Conservation (phyloP, 441 rosid species). For the Pelargonium citronellum region DNA sequence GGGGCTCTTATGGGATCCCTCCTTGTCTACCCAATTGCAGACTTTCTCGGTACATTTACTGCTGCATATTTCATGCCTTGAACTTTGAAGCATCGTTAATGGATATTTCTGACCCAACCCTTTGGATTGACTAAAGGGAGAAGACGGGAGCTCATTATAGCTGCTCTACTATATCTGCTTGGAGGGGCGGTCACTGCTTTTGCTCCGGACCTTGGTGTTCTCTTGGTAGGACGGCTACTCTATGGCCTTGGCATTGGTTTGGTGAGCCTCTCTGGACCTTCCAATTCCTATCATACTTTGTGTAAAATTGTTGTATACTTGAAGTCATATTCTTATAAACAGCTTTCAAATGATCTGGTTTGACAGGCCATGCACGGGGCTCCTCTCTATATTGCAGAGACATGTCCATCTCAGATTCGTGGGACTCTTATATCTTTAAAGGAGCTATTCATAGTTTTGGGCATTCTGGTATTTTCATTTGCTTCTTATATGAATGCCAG, state of each 20-base stretch:
- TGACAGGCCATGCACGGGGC: conserved; percentile 97
- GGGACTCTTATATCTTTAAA: conserved; percentile 89
- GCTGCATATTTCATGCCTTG: neutral
- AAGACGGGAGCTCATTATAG: conserved; percentile 74
- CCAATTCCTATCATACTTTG: neutral
- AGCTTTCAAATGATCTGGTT: conserved; percentile 15
- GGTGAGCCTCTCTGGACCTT: conserved; percentile 43
- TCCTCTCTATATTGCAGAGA: conserved; percentile 95
- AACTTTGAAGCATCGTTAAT: conserved; percentile 9
- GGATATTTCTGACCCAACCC: conserved; percentile 18
- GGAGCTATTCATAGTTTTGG: conserved; percentile 85
- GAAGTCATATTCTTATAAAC: neutral
- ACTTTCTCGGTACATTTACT: conserved; percentile 61
- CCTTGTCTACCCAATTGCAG: conserved; percentile 78
- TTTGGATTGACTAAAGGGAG: conserved; percentile 50
- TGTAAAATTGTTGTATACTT: neutral
- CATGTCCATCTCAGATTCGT: conserved; percentile 94
- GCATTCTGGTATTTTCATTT: conserved; percentile 65
- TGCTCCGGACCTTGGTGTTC: conserved; percentile 67
- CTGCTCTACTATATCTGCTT: conserved; percentile 51
- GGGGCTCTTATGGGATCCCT: conserved; percentile 92
- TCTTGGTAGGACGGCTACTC: conserved; percentile 73
- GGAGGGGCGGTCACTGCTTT: conserved; percentile 55
- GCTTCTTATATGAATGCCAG: neutral
- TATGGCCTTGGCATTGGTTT: conserved; percentile 90